Base-by-base conservation (phyloP, 2,329 filamentous ascomycete species). In the Fusarium hostae region DNA sequence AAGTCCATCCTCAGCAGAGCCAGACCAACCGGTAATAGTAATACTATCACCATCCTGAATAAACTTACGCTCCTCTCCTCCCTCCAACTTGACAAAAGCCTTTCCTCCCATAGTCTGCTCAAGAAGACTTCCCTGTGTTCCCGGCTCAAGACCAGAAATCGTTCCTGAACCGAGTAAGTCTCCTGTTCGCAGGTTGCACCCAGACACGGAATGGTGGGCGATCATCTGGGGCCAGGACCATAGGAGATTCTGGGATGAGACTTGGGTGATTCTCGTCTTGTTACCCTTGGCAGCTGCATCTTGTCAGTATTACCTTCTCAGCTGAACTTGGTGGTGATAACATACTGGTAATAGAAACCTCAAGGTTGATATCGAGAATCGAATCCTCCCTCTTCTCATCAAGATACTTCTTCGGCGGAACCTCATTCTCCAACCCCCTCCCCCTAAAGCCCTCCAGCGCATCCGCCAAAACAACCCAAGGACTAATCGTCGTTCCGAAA, bases 161-260 rank as follows among this genome's bases (percentile, higher is more conserved):
- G 93, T 95, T 10, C 93, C 93, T 2, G 90, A 93, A 4, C 92
- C 93, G 4, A 96, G 82, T 35, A 96, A 79, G 76, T 96, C 93
- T 47, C 93, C 93, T 0, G 90, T 86, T 9, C 89, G 87, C 82
- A 96, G 84, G 15, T 91, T 90, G 79, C 93, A 96, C 4, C 93
- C 93, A 0, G 90, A 91, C 54, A 94, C 87, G 3, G 91, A 90
- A 79, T 96, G 93, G 80, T 96, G 93, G 1, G 93, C 88, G 55
- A 96, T 84, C 92, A 95, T 95, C 79, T 96, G 94, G 3, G 92
- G 87, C 82, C 94, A 96, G 0, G 92, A 95, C 86, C 90, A 96
- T 2, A 95, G 85, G 4, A 96, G 84, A 59, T 85, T 80, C 45
- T 76, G 79, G 22, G 81, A 79, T 58, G 80, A 69, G 9, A 74